Conservation (phyloP, 208 protist species). For the Crithidia acanthocephali region DNA sequence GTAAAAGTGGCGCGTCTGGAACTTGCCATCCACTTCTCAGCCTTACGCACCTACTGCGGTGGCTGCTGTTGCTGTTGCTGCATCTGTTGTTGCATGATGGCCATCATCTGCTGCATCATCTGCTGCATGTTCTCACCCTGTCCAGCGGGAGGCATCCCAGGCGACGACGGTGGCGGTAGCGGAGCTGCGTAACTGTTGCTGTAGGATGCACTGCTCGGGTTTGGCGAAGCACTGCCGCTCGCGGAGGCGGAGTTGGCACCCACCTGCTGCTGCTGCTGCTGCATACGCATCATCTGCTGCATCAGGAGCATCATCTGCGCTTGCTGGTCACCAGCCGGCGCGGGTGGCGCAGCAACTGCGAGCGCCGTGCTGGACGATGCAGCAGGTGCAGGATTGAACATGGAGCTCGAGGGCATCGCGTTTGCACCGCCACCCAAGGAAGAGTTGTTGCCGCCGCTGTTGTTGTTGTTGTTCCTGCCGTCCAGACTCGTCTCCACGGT, state of each 20-base stretch:
- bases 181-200: not conserved
- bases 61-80: slow-evolving; percentile 18
- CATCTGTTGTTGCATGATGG: slow-evolving; percentile 46
- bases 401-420: not conserved
- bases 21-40: not conserved
- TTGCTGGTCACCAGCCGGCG: slow-evolving; percentile 17
- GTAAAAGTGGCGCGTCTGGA: too few species aligned
- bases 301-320: slow-evolving; percentile 54
- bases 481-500: not conserved
- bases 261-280: slow-evolving; percentile 34
- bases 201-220: not conserved
- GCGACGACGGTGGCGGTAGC: not conserved
- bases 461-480: not conserved
- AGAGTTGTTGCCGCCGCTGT: not conserved
- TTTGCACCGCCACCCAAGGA: not conserved
- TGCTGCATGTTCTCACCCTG: slow-evolving; percentile 27
- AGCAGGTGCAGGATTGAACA: not conserved
- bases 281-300: slow-evolving; percentile 40
- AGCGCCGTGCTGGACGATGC: not conserved
- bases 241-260: not conserved
- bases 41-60: not conserved
- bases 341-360: not conserved
- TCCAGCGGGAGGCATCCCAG: not conserved
- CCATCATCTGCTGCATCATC: slow-evolving; percentile 42
- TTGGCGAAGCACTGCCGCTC: slow-evolving; percentile 17